Evolutionary conservation across 805 yeast species (phyloP), one percentile per base, ranked within the genome.

Genomic region (Jamesozyma lodderae): DNA sequence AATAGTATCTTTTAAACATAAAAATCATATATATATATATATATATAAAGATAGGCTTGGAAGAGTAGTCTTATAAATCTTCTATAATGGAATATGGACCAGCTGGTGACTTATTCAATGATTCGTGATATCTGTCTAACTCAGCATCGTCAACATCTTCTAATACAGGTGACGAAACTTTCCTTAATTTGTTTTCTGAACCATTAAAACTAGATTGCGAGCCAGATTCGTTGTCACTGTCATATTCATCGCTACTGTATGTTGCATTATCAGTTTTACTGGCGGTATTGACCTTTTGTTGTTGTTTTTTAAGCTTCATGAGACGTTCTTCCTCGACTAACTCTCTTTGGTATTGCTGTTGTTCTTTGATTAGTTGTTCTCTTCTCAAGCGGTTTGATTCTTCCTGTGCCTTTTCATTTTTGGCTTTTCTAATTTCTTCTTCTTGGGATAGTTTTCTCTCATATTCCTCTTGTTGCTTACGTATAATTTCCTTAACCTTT

Each of bases 131-230:
- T 26, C 63, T 49, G 17, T 42, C 40, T 5, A 47, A 35, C 26
- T 60, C 63, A 36, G 48, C 64, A 38, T 60, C 65, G 27, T 57
- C 62, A 4, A 60, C 54, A 14, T 59, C 63, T 37, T 58, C 64
- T 11, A 60, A 41, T 1, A 49, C 40, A 9, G 53, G 52, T 6
- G 58, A 51, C 9, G 46, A 41, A 15, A 24, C 14, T 16, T 37
- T 29, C 19, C 36, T 37, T 36, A 31, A 18, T 28, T 34, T 33
- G 7, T 31, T 26, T 7, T 31, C 20, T 13, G 17, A 14, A 17
- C 15, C 10, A 25, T 25, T 13, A 6, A 15, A 25, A 25, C 6
- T 13, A 11, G 10, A 15, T 8, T 13, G n/a, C 5, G 14, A 25
- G n/a, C 19, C 31, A 22, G 30, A 18, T 4, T 34, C 35, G 9